Evolutionary conservation across 1,139 yeast genomes (phyloP).

Genomic region (Zhuliangozyma parablackwelliae): DNA sequence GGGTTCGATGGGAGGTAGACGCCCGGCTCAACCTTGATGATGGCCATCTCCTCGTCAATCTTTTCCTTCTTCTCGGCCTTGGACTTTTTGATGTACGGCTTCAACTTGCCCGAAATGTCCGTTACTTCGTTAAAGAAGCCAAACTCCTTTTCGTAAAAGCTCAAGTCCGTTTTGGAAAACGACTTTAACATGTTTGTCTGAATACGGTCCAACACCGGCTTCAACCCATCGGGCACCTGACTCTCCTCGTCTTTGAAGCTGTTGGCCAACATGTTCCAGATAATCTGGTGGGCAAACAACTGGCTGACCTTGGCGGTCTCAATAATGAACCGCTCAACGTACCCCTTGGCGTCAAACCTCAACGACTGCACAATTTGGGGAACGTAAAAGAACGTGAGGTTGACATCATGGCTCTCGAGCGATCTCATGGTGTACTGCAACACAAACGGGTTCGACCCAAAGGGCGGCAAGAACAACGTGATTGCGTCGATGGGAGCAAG

Average conservation of each 20-base stretch:
- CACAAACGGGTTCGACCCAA: slow-evolving; percentile 60
- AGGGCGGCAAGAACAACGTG: slow-evolving; percentile 76
- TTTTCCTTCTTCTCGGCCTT: slow-evolving; percentile 95
- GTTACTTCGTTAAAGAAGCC: slow-evolving; percentile 89
- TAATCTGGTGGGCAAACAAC: slow-evolving; percentile 93
- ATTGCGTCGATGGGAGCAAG: slow-evolving; percentile 84
- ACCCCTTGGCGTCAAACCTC: slow-evolving; percentile 77
- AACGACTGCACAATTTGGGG: slow-evolving; percentile 96
- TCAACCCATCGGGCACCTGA: slow-evolving; percentile 70
- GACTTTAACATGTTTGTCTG: slow-evolving; percentile 60
- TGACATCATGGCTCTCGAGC: slow-evolving; percentile 81
- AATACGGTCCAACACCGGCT: slow-evolving; percentile 78
- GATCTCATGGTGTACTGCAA: slow-evolving; percentile 90
- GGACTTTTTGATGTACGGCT: slow-evolving; percentile 87
- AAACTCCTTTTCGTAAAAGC: slow-evolving; percentile 79
- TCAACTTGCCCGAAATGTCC: slow-evolving; percentile 86
- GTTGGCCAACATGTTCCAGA: slow-evolving; percentile 97
- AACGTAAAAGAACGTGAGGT: slow-evolving; percentile 89
- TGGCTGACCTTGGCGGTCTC: slow-evolving; percentile 92
- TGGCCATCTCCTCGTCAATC: slow-evolving; percentile 93
- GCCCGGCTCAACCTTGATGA: slow-evolving; percentile 71
- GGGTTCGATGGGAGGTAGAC: slow-evolving; percentile 96
- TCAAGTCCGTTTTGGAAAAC: slow-evolving; percentile 57
- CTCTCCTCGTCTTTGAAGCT: slow-evolving; percentile 87
- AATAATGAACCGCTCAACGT: slow-evolving; percentile 80